Evolutionary conservation across 2,329 filamentous ascomycete genomes (phyloP).

Genomic region (Xylaria sp.): DNA sequence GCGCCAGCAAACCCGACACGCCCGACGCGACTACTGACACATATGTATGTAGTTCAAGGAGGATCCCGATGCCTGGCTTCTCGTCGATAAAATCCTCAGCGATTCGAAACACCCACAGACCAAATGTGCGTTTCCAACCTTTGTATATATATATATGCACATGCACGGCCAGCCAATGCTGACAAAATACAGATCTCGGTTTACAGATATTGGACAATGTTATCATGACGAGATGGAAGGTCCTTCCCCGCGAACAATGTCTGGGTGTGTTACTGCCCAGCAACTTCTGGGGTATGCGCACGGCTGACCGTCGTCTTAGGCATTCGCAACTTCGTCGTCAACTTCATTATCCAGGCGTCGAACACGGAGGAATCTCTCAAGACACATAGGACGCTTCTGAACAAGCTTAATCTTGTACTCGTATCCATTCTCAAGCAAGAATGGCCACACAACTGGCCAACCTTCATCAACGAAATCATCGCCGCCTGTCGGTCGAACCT

Average conservation of each 20-base stretch:
- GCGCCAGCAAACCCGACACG: constrained; percentile 33
- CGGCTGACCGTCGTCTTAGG: constrained; percentile 62
- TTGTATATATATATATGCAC: background rate
- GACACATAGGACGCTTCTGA: constrained; percentile 86
- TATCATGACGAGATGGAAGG: constrained; percentile 99
- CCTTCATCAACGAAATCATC: constrained; percentile 99
- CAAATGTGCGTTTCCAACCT: constrained; percentile 75
- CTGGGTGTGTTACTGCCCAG: constrained; percentile 68
- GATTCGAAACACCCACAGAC: constrained; percentile 94
- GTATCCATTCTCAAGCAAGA: constrained; percentile 99
- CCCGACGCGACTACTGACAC: constrained; percentile 43
- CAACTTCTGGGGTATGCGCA: background rate
- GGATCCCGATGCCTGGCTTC: constrained; percentile 96
- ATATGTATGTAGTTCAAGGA: constrained; percentile 83
- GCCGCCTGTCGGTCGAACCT: constrained; percentile 94
- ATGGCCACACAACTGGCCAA: constrained; percentile 99
- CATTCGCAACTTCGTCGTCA: constrained; percentile 98
- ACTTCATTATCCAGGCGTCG: constrained; percentile 96
- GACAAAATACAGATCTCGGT: constrained; percentile 75
- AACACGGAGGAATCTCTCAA: constrained; percentile 88
- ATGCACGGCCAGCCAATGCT: constrained; percentile 35
- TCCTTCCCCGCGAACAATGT: constrained; percentile 94
- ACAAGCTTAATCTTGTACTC: constrained; percentile 97
- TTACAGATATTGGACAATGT: constrained; percentile 98
- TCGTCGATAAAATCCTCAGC: constrained; percentile 96